Evolutionary conservation across 1,284 basidiomycete genomes (phyloP), one percentile per base, ranked within the genome.

Genomic region (Hortiboletus rubellus): DNA sequence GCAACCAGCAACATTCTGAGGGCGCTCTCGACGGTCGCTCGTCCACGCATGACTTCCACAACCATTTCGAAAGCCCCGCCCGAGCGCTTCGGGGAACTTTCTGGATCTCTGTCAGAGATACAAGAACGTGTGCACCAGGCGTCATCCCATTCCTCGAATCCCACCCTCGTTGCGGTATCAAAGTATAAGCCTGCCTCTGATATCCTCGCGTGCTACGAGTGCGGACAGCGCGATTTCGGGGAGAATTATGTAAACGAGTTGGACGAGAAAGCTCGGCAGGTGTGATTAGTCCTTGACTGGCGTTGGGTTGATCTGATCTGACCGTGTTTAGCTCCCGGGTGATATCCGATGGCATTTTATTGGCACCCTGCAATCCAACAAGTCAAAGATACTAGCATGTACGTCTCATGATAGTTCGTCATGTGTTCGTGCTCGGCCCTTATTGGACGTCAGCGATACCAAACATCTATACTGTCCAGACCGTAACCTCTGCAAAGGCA

Each of bases 241-340:
- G 96, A 99, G 76, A 99, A 99, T 73, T 99, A 98, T 71, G 94
- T 96, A 7, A 92, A 97, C 65, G 96, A 98, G 70, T 74, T 99
- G 61, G 87, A 87, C n/a, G 92, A 95, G 46, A 99, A 97, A 70
- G 89, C 93, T 1, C 77, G 78, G 51, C 76, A 83, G 71, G 92
- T 92, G 66, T 62, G 88, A 52, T 56, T 46, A 4, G 22, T 43
- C 30, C 34, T 44, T 24, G 17, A 7, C 9, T 42, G 14, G 15
- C 10, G 14, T 34, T 31, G 31, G 5, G 27, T 40, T n/a, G 42
- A 50, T 42, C 47, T 56, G 46, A 51, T 61, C 36, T 50, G 37
- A 60, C 33, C 15, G 41, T 50, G 18, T 57, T 27, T 68, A 95
- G 92, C 81, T 96, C 17, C 93, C 94, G 0, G 61, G 66, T 30